These are phyloP conservation scores for Phytophthora melonis DNA, from an alignment of 352 stramenopile species.

Conservation along the genomic window DNA sequence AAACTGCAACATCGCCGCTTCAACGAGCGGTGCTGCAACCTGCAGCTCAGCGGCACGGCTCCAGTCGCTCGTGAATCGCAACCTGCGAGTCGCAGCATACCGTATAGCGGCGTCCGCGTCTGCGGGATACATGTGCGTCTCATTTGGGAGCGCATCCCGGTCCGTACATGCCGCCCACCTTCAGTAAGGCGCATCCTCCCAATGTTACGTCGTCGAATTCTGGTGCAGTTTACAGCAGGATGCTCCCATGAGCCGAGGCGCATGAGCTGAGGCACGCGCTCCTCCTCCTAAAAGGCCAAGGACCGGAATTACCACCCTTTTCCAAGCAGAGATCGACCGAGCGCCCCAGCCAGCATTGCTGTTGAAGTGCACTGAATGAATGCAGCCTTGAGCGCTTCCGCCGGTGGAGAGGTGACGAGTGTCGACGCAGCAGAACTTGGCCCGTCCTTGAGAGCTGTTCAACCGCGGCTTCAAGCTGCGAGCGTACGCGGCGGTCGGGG, in stretches of 20 bases:
- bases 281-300: background rate
- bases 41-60: constrained; percentile 9
- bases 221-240: constrained; percentile 18
- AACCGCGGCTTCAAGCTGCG: constrained; percentile 32
- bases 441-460: constrained; percentile 29
- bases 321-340: background rate
- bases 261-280: constrained; percentile 11
- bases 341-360: background rate
- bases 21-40: constrained; percentile 13
- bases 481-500: constrained; percentile 28
- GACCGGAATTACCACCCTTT: constrained; percentile 1
- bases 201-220: constrained; percentile 2
- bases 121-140: background rate
- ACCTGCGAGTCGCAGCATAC: background rate
- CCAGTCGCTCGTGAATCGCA: constrained; percentile 16
- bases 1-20: background rate
- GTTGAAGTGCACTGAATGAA: background rate
- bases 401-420: constrained; percentile 16
- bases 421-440: constrained; percentile 9
- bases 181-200: constrained; percentile 16
- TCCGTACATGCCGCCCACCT: constrained; percentile 7
- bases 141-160: background rate
- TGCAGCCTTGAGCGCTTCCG: constrained; percentile 3
- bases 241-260: constrained; percentile 16
- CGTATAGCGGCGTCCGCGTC: background rate